A percentile compares a stretch with the other conserved stretches of the same genome.
phyloP scores from a whole-genome alignment of 2,329 filamentous ascomycete species.

The Parafenestella ontariensis region DNA sequence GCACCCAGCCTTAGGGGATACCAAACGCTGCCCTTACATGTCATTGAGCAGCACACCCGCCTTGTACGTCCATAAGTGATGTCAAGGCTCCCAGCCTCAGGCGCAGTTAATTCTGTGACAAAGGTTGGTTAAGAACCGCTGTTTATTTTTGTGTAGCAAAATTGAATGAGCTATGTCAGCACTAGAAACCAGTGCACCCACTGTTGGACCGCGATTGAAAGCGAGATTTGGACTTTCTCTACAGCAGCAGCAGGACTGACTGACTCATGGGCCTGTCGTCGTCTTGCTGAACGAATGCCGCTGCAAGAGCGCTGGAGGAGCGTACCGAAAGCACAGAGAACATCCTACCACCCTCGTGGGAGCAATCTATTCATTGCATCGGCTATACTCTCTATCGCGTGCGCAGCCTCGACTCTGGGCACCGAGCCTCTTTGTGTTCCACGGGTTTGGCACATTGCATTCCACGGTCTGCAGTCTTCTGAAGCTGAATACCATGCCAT shows the following conservation, averaged over 20 bases:
- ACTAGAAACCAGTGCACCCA: conserved; percentile 20
- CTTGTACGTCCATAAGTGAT: conserved; percentile 7
- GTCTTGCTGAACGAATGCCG: conserved; percentile 14
- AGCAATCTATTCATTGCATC: conserved; percentile 27
- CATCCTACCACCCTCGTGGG: conserved; percentile 26
- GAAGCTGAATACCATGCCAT: neutral
- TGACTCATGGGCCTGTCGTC: conserved; percentile 15
- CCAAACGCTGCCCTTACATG: conserved; percentile 10
- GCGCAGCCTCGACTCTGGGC: conserved; percentile 22
- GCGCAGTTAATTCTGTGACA: conserved; percentile 6
- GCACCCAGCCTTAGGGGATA: conserved; percentile 10
- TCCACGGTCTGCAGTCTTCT: neutral
- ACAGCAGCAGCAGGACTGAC: conserved; percentile 23
- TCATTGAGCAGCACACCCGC: conserved; percentile 7
- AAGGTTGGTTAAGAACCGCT: conserved; percentile 9
- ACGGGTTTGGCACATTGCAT: conserved; percentile 14
- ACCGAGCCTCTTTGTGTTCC: conserved; percentile 20
- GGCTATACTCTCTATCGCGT: conserved; percentile 19
- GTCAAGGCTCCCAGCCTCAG: conserved; percentile 17
- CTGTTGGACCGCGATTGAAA: conserved; percentile 16
- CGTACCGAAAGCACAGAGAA: conserved; percentile 9
- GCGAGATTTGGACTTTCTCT: conserved; percentile 11
- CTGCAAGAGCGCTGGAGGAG: conserved; percentile 12
- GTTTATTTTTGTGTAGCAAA: conserved; percentile 27
- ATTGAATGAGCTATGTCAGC: conserved; percentile 25